A percentile compares a stretch with the other conserved stretches of the same genome.
Conservation (phyloP, 306 rosid species). For the Sphenostylis stenocarpa region DNA sequence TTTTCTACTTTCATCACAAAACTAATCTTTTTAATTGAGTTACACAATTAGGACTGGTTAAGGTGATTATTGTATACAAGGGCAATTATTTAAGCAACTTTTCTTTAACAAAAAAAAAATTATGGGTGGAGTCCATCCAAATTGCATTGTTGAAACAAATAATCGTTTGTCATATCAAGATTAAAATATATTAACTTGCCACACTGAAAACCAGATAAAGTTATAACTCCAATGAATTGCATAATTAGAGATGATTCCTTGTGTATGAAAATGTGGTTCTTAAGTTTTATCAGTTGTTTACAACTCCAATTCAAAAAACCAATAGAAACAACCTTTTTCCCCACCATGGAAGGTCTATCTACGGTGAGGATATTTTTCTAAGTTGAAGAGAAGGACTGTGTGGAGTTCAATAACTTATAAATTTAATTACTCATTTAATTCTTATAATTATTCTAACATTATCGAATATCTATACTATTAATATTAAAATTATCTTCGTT, state of each 20-base stretch:
- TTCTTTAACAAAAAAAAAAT: background rate
- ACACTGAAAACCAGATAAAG: background rate
- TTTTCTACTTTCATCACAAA: too few species aligned
- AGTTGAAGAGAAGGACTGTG: too few species aligned
- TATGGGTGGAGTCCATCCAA: background rate
- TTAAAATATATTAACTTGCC: too few species aligned
- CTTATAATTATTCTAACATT: too few species aligned
- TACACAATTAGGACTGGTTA: background rate
- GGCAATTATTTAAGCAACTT: background rate
- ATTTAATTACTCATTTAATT: too few species aligned
- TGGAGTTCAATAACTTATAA: background rate
- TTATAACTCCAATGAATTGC: background rate
- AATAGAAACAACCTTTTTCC: background rate
- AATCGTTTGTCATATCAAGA: background rate
- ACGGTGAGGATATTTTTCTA: background rate
- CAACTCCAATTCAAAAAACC: background rate
- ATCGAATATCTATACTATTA: too few species aligned
- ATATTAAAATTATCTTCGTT: too few species aligned
- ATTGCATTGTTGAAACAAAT: background rate
- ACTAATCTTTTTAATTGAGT: too few species aligned
- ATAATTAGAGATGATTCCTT: background rate
- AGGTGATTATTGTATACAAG: background rate
- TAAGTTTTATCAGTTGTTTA: background rate
- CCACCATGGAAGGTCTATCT: background rate
- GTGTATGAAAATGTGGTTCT: background rate